Evolutionary conservation across 805 yeast species (phyloP), one percentile per base, ranked within the genome.

Genomic region (Pichia eremophila): DNA sequence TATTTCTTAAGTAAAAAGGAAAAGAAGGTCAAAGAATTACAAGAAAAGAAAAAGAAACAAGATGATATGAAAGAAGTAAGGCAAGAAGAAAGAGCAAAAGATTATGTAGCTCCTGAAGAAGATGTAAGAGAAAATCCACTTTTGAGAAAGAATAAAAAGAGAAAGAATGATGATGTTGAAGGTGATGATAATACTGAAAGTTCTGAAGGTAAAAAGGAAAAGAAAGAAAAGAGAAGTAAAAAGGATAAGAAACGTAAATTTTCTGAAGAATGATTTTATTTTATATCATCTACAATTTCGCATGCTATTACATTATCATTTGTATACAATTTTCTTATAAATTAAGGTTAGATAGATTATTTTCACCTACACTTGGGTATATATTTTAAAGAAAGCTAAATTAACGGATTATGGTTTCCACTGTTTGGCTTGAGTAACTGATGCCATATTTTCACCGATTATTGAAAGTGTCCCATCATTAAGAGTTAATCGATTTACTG

Each of bases 1-100:
- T 93, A 88, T 70, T 93, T 93, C 79, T 74, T 93, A 70, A 85
- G 88, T 51, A 85, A 87, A 71, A 78, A 73, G 59, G 95, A 90
- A 60, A 88, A 87, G 72, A 83, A 78, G 51, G 69, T 72, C 55
- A 81, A 78, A 65, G 79, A 80, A 54, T 70, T 83, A 52, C 82
- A 80, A 48, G 90, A 85, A 60, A 86, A 88, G 75, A 77, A 80
- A 54, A 86, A 81, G 46, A 79, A 85, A 58, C 95, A 90, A 63
- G 82, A 75, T 45, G 87, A 79, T 54, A 78, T 76, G 56, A 79
- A 83, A 55, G 78, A 72, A 48, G 75, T 71, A 48, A 83, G 77
- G 62, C 81, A 82, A 54, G 70, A 69, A 44, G 95, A 85, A 61
- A 77, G 91, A 61, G 76, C 77, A 18, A 79, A 85, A 69, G 93